Base-by-base conservation (phyloP, 2,329 filamentous ascomycete genomes). In the Talaromyces sp. region DNA sequence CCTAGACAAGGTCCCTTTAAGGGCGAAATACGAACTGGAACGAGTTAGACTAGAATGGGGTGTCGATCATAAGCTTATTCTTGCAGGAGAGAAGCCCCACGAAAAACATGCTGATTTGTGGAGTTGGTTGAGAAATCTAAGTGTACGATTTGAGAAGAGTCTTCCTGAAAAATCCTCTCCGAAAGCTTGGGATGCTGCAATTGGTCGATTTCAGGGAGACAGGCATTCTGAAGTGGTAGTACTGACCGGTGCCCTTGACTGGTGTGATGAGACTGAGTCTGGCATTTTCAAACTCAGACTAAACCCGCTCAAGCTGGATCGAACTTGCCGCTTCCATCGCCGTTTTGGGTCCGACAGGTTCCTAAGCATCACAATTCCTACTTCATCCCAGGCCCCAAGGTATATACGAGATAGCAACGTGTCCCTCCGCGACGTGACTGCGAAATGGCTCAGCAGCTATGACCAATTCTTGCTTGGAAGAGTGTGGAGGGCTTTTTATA, bases 301-400 rank as follows among this genome's bases (percentile, higher is more conserved):
- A 28, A 77, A 78, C 28, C 74, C 79, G 0, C 65, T 81, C 1
- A 77, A 75, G 56, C 64, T 73, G 4, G 79, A 81, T 23, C 60
- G 70, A 56, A 75, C 76, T 10, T 79, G 78, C 68, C 78, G 80
- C 1, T 77, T 82, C 36, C 72, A 77, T 56, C 73, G 80, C 23
- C 74, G 76, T 33, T 81, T 79, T 65, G 80, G 79, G 4, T 75
- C 75, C 5, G 79, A 81, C 68, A 70, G 79, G 33, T 82, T 81
- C 61, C 66, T 81, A 14, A 74, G 75, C 31, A 56, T 82, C 14
- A 75, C 71, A 1, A 65, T 78, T 3, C 77, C 74, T 4, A 68
- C 69, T 12, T 67, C 72, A 9, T 59, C 71, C 51, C 68, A 65
- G 14, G 69, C 72, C 16, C 73, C 72, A 5, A 27, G 5, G 1